Evolutionary conservation across 805 yeast species (phyloP).

Genomic region (Tetrapisispora phaffii): DNA sequence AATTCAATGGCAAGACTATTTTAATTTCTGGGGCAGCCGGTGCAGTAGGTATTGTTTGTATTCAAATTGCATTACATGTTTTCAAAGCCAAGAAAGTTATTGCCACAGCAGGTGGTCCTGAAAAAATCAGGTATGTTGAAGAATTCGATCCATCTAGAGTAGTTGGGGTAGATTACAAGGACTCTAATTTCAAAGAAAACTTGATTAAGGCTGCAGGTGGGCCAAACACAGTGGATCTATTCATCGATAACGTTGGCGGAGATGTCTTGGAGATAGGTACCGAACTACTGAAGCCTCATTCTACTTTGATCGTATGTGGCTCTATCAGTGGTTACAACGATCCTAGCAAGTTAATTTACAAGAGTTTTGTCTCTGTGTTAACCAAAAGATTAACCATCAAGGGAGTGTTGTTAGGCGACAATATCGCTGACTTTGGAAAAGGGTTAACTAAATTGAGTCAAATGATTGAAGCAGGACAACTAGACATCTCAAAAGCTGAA

Average conservation of each 20-base stretch:
- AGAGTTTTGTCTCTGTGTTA: slow-evolving; percentile 36
- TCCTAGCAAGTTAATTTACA: slow-evolving; percentile 28
- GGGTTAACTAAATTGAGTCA: slow-evolving; percentile 31
- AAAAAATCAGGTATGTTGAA: slow-evolving; percentile 45
- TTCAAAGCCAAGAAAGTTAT: slow-evolving; percentile 46
- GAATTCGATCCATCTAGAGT: slow-evolving; percentile 42
- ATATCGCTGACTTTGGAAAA: slow-evolving; percentile 29
- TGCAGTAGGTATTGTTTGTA: slow-evolving; percentile 56
- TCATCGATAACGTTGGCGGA: slow-evolving; percentile 61
- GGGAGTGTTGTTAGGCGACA: slow-evolving; percentile 47
- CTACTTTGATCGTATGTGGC: slow-evolving; percentile 51
- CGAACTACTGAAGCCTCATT: slow-evolving; percentile 29
- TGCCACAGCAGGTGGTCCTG: slow-evolving; percentile 53
- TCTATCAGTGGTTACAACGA: slow-evolving; percentile 51
- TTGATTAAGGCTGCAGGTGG: slow-evolving; percentile 35
- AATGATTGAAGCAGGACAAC: slow-evolving; percentile 34
- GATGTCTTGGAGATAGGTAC: slow-evolving; percentile 39
- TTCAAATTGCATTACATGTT: slow-evolving; percentile 46
- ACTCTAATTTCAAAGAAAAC: slow-evolving; percentile 30
- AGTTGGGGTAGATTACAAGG: slow-evolving; percentile 44
- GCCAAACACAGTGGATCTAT: slow-evolving; percentile 41
- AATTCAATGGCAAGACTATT: slow-evolving; percentile 35
- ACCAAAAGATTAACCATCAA: slow-evolving; percentile 40
- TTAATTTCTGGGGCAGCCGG: slow-evolving; percentile 61
- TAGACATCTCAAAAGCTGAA: slow-evolving; percentile 31